These are phyloP conservation scores for Cnidoscolus chayamansa DNA, from an alignment of 441 rosid genomes.

Conservation along the genomic window DNA sequence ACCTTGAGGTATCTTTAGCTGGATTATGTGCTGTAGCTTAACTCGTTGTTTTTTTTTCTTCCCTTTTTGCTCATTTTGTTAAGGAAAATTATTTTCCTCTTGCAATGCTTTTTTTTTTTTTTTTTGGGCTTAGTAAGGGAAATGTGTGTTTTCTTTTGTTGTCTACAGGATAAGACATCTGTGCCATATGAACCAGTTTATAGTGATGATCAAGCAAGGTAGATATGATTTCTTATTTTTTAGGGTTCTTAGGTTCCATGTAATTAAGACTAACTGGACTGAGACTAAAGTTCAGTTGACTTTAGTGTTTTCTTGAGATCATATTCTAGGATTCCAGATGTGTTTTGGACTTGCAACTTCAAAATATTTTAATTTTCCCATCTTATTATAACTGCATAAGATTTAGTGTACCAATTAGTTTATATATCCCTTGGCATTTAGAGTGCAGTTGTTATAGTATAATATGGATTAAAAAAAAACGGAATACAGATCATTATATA, in stretches of 20 bases:
- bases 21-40: neutral
- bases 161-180: constrained; percentile 73
- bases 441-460: neutral
- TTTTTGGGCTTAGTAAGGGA: too few species aligned
- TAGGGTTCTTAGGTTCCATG: neutral
- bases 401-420: neutral
- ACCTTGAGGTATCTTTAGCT: constrained; percentile 60
- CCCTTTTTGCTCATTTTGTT: neutral
- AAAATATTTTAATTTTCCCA: constrained; percentile 2
- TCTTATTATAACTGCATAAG: neutral
- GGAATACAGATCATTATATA: neutral
- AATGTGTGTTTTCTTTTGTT: constrained; percentile 20
- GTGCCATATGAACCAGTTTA: constrained; percentile 80
- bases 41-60: neutral
- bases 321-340: neutral
- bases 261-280: neutral
- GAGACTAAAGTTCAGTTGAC: neutral
- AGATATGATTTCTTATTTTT: constrained; percentile 10
- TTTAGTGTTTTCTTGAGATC: neutral
- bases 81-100: too few species aligned
- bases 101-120: too few species aligned
- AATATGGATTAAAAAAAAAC: neutral
- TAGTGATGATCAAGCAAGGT: constrained; percentile 91
- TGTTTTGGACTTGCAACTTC: neutral
- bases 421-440: neutral